Conservation (phyloP, 2,329 filamentous ascomycete species). For the Scopulariopsis brevicaulis region DNA sequence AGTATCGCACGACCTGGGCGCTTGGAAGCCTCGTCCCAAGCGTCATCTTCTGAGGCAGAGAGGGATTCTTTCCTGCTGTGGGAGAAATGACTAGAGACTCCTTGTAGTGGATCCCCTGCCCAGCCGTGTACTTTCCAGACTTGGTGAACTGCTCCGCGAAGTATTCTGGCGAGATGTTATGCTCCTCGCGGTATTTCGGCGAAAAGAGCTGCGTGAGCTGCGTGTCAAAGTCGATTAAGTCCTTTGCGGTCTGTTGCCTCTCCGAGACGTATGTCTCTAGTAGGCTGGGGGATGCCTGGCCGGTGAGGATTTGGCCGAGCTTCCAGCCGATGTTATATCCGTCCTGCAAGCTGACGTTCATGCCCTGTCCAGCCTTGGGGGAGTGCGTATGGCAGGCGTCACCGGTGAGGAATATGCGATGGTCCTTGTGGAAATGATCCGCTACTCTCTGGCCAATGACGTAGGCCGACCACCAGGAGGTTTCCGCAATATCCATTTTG, state of each 20-base stretch:
- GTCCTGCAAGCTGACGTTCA: constrained; percentile 62
- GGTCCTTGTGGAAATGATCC: constrained; percentile 36
- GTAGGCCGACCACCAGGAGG: constrained; percentile 54
- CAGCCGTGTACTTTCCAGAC: constrained; percentile 47
- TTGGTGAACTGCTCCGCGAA: constrained; percentile 47
- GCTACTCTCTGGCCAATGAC: constrained; percentile 52
- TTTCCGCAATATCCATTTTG: constrained; percentile 38
- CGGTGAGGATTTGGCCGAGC: constrained; percentile 26
- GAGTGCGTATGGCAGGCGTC: constrained; percentile 47
- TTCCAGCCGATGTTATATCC: constrained; percentile 45
- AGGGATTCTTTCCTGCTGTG: constrained; percentile 14
- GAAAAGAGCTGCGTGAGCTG: constrained; percentile 40
- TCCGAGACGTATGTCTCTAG: constrained; percentile 35
- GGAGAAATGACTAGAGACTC: constrained; percentile 31
- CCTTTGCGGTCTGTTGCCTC: constrained; percentile 44
- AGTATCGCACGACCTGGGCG: constrained; percentile 46
- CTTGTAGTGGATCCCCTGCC: constrained; percentile 42
- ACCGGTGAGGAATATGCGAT: constrained; percentile 56
- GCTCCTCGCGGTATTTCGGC: constrained; percentile 20
- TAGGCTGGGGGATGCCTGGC: constrained; percentile 23
- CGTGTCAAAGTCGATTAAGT: constrained; percentile 51
- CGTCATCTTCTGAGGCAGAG: constrained; percentile 26
- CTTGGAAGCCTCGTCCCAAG: constrained; percentile 47
- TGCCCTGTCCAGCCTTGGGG: constrained; percentile 55
- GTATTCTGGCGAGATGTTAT: constrained; percentile 29